Evolutionary conservation across 371 early-diverging fungal species (phyloP).

Genomic region (Lichtheimia ornata): DNA sequence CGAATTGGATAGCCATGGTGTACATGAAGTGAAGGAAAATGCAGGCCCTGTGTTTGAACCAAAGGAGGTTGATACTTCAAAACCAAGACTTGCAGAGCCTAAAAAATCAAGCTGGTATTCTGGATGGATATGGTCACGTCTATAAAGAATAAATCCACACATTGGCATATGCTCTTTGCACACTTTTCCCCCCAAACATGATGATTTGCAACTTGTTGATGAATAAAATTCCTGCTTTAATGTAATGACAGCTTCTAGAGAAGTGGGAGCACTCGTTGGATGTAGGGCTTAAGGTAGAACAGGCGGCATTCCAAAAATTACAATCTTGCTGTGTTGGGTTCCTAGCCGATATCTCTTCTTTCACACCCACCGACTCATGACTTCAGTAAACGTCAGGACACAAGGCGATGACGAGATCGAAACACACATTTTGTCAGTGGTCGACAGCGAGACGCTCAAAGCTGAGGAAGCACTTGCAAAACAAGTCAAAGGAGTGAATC

Average conservation of each 20-base stretch:
- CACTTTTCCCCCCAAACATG: too few relatives aligned
- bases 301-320: too few relatives aligned
- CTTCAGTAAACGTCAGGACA: slow-evolving; percentile 13
- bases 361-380: not conserved
- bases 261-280: too few relatives aligned
- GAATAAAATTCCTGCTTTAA: too few relatives aligned
- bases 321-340: too few relatives aligned
- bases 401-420: slow-evolving; percentile 54
- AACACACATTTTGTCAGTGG: slow-evolving; percentile 46
- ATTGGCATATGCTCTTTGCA: too few relatives aligned
- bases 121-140: slow-evolving; percentile 42
- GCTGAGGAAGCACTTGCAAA: slow-evolving; percentile 43
- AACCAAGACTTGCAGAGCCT: slow-evolving; percentile 27
- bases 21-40: slow-evolving; percentile 10
- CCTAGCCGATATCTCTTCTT: too few relatives aligned
- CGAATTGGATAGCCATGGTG: slow-evolving; percentile 53
- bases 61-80: slow-evolving; percentile 25
- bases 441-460: slow-evolving; percentile 29
- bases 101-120: slow-evolving; percentile 30
- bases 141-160: slow-evolving; percentile 22
- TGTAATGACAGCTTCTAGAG: too few relatives aligned
- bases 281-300: too few relatives aligned
- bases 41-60: slow-evolving; percentile 32
- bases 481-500: slow-evolving; percentile 7
- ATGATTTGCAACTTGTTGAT: too few relatives aligned